phyloP scores from a whole-genome alignment of 257 asterid genomes.

The Solanum verrucosum region DNA sequence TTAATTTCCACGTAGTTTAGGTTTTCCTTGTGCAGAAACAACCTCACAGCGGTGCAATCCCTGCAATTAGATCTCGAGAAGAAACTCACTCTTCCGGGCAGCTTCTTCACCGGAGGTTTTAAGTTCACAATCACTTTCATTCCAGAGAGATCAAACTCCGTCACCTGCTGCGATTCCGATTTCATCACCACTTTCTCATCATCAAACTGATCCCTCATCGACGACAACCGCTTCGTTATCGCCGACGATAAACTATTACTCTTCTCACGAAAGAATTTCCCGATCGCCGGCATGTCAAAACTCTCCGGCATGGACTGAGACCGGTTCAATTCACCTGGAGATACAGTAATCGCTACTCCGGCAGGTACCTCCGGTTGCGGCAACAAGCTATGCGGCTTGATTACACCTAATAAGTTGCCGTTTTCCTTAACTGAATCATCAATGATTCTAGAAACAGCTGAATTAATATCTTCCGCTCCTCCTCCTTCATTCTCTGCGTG shows the following conservation, averaged over 20 bases:
- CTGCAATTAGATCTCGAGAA: slow-evolving; percentile 85
- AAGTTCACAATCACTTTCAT: slow-evolving; percentile 41
- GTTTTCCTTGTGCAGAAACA: slow-evolving; percentile 42
- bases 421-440: neutral
- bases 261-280: slow-evolving; percentile 73
- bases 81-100: slow-evolving; percentile 61
- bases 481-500: neutral
- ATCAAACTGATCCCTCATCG: slow-evolving; percentile 24
- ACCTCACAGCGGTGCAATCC: slow-evolving; percentile 75
- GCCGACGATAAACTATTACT: slow-evolving; percentile 69
- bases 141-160: slow-evolving; percentile 59
- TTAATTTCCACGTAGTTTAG: slow-evolving; percentile 69
- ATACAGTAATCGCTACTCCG: slow-evolving; percentile 11
- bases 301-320: slow-evolving; percentile 44
- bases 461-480: neutral
- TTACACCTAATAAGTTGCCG: slow-evolving; percentile 7
- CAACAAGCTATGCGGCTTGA: slow-evolving; percentile 51
- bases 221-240: slow-evolving; percentile 58
- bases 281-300: slow-evolving; percentile 55
- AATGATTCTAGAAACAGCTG: neutral
- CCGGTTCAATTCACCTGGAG: slow-evolving; percentile 13
- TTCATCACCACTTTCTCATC: slow-evolving; percentile 6
- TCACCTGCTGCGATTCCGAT: slow-evolving; percentile 15
- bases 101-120: slow-evolving; percentile 16
- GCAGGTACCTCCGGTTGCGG: slow-evolving; percentile 82